Conservation (phyloP, 352 stramenopile genomes). For the Pythium rhizo-oryzae region DNA sequence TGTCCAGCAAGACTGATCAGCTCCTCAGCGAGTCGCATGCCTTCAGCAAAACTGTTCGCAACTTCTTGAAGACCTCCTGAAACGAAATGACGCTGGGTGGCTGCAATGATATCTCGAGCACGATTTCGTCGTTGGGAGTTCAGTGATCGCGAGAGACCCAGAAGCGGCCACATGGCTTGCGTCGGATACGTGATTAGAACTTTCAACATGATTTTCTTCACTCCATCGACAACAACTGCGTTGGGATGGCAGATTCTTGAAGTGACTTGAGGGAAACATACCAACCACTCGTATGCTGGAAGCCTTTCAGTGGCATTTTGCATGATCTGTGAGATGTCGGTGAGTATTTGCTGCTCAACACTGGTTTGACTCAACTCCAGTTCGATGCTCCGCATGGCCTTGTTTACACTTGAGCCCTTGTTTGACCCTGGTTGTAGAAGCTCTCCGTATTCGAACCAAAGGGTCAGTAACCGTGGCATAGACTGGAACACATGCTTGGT, state of each 20-base stretch:
- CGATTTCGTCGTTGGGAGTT: constrained; percentile 70
- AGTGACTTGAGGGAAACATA: constrained; percentile 98
- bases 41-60: constrained; percentile 85
- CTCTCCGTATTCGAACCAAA: constrained; percentile 98
- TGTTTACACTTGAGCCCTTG: constrained; percentile 54
- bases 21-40: constrained; percentile 91
- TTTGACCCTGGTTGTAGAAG: constrained; percentile 46
- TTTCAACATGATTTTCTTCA: constrained; percentile 93
- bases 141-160: constrained; percentile 93
- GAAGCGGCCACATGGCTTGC: constrained; percentile 97
- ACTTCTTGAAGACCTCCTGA: constrained; percentile 63
- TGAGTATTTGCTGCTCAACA: constrained; percentile 60
- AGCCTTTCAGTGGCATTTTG: constrained; percentile 56
- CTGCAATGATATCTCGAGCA: constrained; percentile 66
- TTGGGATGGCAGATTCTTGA: constrained; percentile 94
- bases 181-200: constrained; percentile 95
- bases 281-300: constrained; percentile 95
- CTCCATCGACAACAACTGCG: constrained; percentile 79
- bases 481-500: constrained; percentile 98
- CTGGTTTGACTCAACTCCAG: constrained; percentile 56
- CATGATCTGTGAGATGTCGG: constrained; percentile 68
- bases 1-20: constrained; percentile 94
- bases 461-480: constrained; percentile 95
- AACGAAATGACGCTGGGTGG: constrained; percentile 68
- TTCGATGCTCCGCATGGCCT: constrained; percentile 64